Percentiles rank a stretch among this genome's conserved stretches.
Evolutionary conservation across 108 stramenopile species (phyloP).

Genomic region (Cyclotella kingstonii): DNA sequence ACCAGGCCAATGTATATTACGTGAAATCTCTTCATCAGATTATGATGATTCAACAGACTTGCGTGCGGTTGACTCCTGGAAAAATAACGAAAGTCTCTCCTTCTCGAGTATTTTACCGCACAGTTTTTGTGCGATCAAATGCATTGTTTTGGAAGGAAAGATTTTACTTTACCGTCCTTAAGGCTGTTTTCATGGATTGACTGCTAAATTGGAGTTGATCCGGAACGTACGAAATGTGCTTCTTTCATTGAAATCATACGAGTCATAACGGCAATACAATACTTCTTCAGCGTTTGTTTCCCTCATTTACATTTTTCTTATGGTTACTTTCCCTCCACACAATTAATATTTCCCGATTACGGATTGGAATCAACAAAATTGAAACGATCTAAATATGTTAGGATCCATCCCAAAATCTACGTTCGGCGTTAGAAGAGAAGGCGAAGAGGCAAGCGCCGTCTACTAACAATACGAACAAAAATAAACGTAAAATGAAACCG

Average conservation of each 20-base stretch:
- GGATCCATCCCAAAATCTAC: slow-evolving; percentile 65
- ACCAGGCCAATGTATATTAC: slow-evolving; percentile 50
- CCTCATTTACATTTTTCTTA: not conserved
- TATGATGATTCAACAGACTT: slow-evolving; percentile 3
- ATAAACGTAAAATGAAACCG: slow-evolving; percentile 73
- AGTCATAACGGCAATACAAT: slow-evolving; percentile 66
- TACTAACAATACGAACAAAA: slow-evolving; percentile 32
- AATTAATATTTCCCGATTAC: no score
- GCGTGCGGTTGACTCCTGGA: slow-evolving; percentile 46
- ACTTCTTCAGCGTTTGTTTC: slow-evolving; percentile 8
- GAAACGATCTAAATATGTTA: not conserved
- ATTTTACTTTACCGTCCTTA: slow-evolving; percentile 48
- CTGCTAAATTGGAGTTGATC: not conserved
- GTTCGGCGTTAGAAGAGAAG: slow-evolving; percentile 79
- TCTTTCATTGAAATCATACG: slow-evolving; percentile 64
- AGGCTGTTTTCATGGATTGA: slow-evolving; percentile 57
- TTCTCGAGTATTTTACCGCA: not conserved
- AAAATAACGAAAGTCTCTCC: slow-evolving; percentile 14
- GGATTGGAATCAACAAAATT: no score
- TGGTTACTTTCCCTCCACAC: no score
- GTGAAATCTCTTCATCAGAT: slow-evolving; percentile 2
- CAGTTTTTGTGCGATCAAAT: slow-evolving; percentile 31
- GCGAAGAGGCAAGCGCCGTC: slow-evolving; percentile 50
- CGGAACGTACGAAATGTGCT: slow-evolving; percentile 59
- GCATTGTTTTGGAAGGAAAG: slow-evolving; percentile 7